Conservation (phyloP, 306 rosid species). For the Rosa multiflora region DNA sequence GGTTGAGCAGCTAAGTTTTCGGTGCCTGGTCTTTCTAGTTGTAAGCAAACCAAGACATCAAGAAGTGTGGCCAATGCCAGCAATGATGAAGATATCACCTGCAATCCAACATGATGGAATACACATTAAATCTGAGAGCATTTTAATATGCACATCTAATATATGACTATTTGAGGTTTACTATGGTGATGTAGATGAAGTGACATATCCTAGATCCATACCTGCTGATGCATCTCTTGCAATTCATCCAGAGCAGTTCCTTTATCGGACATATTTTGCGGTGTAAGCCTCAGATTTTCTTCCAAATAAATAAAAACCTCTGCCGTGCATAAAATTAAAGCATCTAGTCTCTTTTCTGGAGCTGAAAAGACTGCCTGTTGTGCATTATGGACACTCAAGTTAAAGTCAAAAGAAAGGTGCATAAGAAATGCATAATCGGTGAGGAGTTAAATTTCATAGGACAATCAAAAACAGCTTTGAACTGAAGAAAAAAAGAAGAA, state of each 20-base stretch:
- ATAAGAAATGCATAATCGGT: slow-evolving; percentile 13
- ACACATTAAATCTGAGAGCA: slow-evolving; percentile 1
- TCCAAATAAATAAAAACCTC: slow-evolving; percentile 80
- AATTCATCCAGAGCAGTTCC: slow-evolving; percentile 78
- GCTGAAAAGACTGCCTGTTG: slow-evolving; percentile 87
- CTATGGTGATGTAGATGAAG: slow-evolving; percentile 1
- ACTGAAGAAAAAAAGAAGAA: neutral
- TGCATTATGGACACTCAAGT: slow-evolving; percentile 22
- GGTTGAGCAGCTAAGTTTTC: slow-evolving; percentile 56
- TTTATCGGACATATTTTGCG: slow-evolving; percentile 80
- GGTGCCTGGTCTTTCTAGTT: slow-evolving; percentile 48
- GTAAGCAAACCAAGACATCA: slow-evolving; percentile 67
- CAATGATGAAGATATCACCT: slow-evolving; percentile 90
- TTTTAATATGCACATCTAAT: neutral
- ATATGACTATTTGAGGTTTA: neutral
- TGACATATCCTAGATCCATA: slow-evolving; percentile 21
- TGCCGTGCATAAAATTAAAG: slow-evolving; percentile 69
- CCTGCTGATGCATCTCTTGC: slow-evolving; percentile 94
- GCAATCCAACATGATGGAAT: slow-evolving; percentile 31
- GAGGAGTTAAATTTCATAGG: slow-evolving; percentile 13
- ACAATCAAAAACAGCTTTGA: neutral
- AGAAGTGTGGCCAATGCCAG: slow-evolving; percentile 89
- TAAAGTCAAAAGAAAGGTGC: slow-evolving; percentile 15
- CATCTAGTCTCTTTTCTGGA: slow-evolving; percentile 88
- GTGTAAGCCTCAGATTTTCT: slow-evolving; percentile 86